These are phyloP conservation scores for Xylaria sp. DNA, from an alignment of 2,329 filamentous ascomycete genomes.

Conservation along the genomic window DNA sequence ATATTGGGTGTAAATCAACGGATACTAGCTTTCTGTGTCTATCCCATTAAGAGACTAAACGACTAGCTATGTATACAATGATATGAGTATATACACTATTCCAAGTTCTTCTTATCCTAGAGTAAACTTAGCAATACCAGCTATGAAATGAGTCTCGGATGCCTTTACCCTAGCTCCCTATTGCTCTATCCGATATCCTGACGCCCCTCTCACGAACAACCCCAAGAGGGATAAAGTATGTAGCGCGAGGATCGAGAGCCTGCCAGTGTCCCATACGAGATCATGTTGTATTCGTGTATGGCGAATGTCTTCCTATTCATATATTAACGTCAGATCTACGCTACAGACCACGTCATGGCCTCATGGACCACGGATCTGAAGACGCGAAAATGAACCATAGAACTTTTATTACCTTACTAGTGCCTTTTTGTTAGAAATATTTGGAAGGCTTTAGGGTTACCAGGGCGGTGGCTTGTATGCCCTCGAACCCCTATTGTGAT, in stretches of 20 bases:
- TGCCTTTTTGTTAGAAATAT: too few relatives aligned
- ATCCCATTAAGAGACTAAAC: too few relatives aligned
- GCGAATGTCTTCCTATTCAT: neutral
- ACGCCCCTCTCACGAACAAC: too few relatives aligned
- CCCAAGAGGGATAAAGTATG: neutral
- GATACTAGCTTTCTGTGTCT: too few relatives aligned
- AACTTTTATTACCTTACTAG: neutral
- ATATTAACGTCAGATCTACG: conserved; percentile 2
- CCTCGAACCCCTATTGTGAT: too few relatives aligned
- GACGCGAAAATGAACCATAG: too few relatives aligned
- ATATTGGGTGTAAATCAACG: too few relatives aligned
- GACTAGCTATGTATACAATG: too few relatives aligned
- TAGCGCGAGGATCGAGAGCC: neutral
- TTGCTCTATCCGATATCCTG: neutral
- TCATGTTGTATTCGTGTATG: conserved; percentile 1
- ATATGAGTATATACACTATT: too few relatives aligned
- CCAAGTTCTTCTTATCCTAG: too few relatives aligned
- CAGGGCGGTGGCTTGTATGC: too few relatives aligned
- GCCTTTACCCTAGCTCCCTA: neutral
- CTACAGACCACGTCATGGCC: conserved; percentile 15
- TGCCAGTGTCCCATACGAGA: neutral
- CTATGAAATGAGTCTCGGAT: neutral
- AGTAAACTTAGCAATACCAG: neutral
- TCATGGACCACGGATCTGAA: neutral
- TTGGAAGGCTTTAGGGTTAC: too few relatives aligned